phyloP scores from a whole-genome alignment of 1,284 basidiomycete species.

The Inonotus hispidus region DNA sequence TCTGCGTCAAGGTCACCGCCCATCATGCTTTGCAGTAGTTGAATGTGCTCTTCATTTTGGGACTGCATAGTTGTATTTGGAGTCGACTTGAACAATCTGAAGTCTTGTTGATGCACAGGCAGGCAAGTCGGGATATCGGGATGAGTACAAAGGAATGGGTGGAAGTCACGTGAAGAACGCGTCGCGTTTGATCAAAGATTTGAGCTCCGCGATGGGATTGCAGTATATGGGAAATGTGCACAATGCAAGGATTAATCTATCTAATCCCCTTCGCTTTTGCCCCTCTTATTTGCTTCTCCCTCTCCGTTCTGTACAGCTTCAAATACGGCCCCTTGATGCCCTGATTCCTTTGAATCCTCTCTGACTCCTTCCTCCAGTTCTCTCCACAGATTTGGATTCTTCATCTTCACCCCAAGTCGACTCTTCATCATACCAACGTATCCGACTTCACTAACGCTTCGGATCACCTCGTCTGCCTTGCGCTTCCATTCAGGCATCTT shows the following conservation, averaged over 20 bases:
- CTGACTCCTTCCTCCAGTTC: conserved; percentile 36
- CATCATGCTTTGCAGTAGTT: conserved; percentile 34
- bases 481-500: conserved; percentile 45
- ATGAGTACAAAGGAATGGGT: neutral
- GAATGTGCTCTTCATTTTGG: conserved; percentile 24
- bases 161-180: neutral
- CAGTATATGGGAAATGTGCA: neutral
- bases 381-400: conserved; percentile 38
- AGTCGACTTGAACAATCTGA: neutral
- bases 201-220: neutral
- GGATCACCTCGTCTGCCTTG: conserved; percentile 41
- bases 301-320: neutral
- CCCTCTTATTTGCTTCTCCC: neutral
- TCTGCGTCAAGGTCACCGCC: conserved; percentile 39
- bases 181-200: neutral
- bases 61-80: neutral
- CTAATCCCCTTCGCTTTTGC: neutral
- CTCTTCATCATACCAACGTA: conserved; percentile 52
- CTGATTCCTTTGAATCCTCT: conserved; percentile 22
- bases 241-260: neutral
- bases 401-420: conserved; percentile 44
- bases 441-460: conserved; percentile 55
- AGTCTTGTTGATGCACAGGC: too few relatives aligned
- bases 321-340: conserved; percentile 33
- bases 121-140: too few relatives aligned